Evolutionary conservation across 202 grass and related monocot genomes (phyloP).

Genomic region (Setaria italica): DNA sequence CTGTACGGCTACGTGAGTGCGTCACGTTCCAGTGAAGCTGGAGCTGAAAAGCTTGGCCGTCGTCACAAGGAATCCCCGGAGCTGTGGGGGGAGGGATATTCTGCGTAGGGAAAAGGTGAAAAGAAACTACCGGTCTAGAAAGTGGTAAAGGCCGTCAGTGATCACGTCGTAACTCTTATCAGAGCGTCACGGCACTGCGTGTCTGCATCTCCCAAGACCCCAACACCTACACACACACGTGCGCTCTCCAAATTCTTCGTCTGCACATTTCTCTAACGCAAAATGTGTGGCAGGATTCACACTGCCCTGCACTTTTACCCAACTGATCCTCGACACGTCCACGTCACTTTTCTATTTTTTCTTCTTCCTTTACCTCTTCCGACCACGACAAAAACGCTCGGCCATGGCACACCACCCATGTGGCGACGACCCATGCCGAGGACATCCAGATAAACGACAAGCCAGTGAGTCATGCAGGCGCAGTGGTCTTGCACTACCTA

Average conservation of each 20-base stretch:
- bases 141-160: neutral
- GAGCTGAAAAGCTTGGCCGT: neutral
- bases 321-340: neutral
- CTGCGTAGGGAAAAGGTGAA: neutral
- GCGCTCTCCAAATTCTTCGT: too few relatives aligned
- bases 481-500: neutral
- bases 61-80: neutral
- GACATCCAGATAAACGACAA: conserved; percentile 19
- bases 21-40: conserved; percentile 28
- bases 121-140: neutral
- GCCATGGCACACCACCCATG: conserved; percentile 2
- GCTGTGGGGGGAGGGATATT: neutral
- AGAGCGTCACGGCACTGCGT: neutral
- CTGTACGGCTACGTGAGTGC: neutral
- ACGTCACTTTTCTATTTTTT: neutral
- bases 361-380: neutral
- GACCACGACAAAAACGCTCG: neutral
- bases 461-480: conserved; percentile 1
- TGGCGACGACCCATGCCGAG: neutral
- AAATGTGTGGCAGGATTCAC: too few relatives aligned
- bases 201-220: too few relatives aligned
- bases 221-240: too few relatives aligned
- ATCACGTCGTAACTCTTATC: neutral
- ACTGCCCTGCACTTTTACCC: too few relatives aligned
- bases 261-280: too few relatives aligned